Base-by-base conservation (phyloP, 2,329 filamentous ascomycete species). In the Trichoderma sp. region DNA sequence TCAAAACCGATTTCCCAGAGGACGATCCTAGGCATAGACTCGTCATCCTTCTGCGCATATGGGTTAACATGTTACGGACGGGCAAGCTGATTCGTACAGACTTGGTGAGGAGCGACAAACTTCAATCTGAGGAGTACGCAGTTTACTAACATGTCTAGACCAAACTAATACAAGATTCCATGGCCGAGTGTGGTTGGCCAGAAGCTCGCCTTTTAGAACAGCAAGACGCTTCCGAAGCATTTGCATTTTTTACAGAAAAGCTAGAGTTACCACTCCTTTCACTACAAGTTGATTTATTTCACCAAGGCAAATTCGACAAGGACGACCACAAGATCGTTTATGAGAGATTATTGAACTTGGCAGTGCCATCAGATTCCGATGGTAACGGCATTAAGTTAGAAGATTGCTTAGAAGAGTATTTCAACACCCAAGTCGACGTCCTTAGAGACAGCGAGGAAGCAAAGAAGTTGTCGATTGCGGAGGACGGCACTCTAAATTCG, bases 251-350 rank as follows among this genome's bases (percentile, higher is more conserved):
- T 74, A 97, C 95, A 0, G 95, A 94, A 75, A 94, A 92, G 26
- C 86, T 99, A 23, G 91, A 97, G 76, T 82, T 98, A 17, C 96
- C 96, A 7, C 85, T 98, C 2, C 87, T 98, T 30, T 95, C 95
- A 0, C 82, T 98, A 47, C 97, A 97, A 79, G 95, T 98, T 84
- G 95, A 98, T 78, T 90, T 98, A 15, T 98, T 95, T 76, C 96
- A 98, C 78, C 93, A 94, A 28, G 96, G 95, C 15, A 94, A 93
- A 77, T 92, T 93, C 73, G 91, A 92, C 64, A 89, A 90, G 53
- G 94, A 97, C 75, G 96, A 99, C 77, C 95, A 98, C 84, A 97
- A 97, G 79, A 93, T 97, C 71, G 90, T 98, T 68, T 95, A 97
- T 75, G 96, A 99, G 82, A 88, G 96, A 68, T 83, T 98, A 26